Evolutionary conservation across 306 rosid species (phyloP).

Genomic region (Vigna nakashimae): DNA sequence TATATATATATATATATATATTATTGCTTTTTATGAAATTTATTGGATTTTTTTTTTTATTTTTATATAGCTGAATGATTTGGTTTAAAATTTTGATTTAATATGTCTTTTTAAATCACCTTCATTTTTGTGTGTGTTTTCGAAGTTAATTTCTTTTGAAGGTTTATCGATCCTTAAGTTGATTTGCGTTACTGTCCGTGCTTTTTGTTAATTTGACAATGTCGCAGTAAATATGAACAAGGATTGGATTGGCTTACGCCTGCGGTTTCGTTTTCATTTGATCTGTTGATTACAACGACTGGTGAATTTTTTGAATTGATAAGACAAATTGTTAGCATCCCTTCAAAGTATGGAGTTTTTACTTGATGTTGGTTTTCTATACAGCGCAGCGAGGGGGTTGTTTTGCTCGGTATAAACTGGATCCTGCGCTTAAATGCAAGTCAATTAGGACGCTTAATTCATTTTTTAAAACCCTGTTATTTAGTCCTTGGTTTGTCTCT

Average conservation of each 20-base stretch:
- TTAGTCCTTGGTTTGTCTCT: constrained; percentile 6
- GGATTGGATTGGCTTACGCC: background rate
- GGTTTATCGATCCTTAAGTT: constrained; percentile 2
- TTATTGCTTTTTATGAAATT: background rate
- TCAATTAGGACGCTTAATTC: background rate
- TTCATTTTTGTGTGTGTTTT: constrained; percentile 2
- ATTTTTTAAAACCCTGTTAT: constrained; percentile 16
- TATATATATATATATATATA: background rate
- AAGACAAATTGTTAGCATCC: background rate
- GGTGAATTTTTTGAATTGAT: constrained; percentile 14
- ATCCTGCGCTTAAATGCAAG: constrained; percentile 10
- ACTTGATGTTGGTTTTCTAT: constrained; percentile 8
- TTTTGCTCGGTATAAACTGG: constrained; percentile 7
- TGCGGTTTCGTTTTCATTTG: constrained; percentile 47
- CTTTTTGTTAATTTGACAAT: constrained; percentile 13
- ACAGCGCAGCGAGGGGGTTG: background rate
- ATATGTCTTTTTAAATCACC: background rate
- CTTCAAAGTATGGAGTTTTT: background rate
- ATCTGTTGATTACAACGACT: constrained; percentile 39
- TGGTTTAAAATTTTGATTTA: background rate
- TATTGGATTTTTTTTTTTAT: background rate
- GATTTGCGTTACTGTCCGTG: background rate
- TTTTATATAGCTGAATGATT: background rate
- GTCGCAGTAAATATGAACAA: constrained; percentile 9
- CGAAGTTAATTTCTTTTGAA: background rate